Evolutionary conservation across 176 grass and related monocot genomes (phyloP).

Genomic region (Juncus inflexus): DNA sequence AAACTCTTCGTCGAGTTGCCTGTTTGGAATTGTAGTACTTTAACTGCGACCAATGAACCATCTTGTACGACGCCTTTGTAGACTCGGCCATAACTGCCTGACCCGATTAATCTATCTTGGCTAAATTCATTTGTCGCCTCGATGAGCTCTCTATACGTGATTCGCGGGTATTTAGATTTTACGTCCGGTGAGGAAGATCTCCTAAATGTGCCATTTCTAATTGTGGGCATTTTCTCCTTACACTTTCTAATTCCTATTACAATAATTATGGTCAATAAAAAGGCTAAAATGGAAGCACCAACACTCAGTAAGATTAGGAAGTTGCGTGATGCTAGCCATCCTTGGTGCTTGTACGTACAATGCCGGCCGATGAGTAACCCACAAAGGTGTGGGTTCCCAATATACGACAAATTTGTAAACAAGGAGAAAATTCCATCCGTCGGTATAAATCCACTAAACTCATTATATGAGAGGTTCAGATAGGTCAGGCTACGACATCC

Average conservation of each 20-base stretch:
- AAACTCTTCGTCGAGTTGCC: slow-evolving; percentile 91
- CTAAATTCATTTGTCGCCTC: slow-evolving; percentile 70
- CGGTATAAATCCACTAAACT: slow-evolving; percentile 60
- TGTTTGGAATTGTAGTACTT: slow-evolving; percentile 80
- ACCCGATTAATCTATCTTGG: slow-evolving; percentile 48
- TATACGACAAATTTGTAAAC: slow-evolving; percentile 53
- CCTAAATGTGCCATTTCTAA: slow-evolving; percentile 32
- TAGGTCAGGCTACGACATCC: slow-evolving; percentile 36
- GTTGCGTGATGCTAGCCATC: slow-evolving; percentile 42
- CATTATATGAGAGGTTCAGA: slow-evolving; percentile 77
- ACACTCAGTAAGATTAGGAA: slow-evolving; percentile 39
- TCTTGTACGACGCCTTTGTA: slow-evolving; percentile 66
- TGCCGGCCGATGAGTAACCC: slow-evolving; percentile 23
- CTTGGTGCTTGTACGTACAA: slow-evolving; percentile 16
- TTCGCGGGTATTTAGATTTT: slow-evolving; percentile 72
- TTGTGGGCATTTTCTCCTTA: slow-evolving; percentile 23
- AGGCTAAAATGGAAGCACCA: slow-evolving; percentile 36
- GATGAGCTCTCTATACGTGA: slow-evolving; percentile 68
- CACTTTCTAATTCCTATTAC: slow-evolving; percentile 39
- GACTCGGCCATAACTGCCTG: slow-evolving; percentile 76
- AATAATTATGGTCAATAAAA: slow-evolving; percentile 41
- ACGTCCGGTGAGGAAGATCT: slow-evolving; percentile 47
- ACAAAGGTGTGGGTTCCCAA: slow-evolving; percentile 57
- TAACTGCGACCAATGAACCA: slow-evolving; percentile 67
- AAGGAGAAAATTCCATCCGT: slow-evolving; percentile 31